Evolutionary conservation across 2,329 filamentous ascomycete species (phyloP).

Genomic region (Pseudomassariella vexata): DNA sequence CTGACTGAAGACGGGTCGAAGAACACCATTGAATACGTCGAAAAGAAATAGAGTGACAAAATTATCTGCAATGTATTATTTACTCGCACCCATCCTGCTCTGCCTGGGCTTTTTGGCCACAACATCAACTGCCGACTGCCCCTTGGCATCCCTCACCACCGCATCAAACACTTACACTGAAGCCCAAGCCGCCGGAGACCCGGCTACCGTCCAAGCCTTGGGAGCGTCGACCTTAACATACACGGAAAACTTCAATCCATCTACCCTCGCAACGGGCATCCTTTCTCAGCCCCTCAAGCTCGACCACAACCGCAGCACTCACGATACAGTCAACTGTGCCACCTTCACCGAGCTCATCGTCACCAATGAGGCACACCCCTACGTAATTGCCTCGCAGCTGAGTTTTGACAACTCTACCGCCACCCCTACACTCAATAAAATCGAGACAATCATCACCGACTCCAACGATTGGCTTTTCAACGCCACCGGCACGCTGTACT

Average conservation of each 20-base stretch:
- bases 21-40: no score
- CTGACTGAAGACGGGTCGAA: no score
- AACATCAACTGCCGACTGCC: no score
- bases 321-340: slow-evolving; percentile 30
- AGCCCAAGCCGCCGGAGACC: slow-evolving; percentile 14
- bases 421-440: slow-evolving; percentile 12
- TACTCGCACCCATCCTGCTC: no score
- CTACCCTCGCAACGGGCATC: slow-evolving; percentile 22
- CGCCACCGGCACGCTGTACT: slow-evolving; percentile 26
- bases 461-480: slow-evolving; percentile 33
- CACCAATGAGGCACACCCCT: slow-evolving; percentile 24
- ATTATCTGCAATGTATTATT: no score
- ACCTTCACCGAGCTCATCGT: slow-evolving; percentile 31
- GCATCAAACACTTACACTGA: no score
- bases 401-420: background rate
- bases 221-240: slow-evolving; percentile 15
- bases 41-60: no score
- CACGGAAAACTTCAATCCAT: slow-evolving; percentile 26
- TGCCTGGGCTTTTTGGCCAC: no score
- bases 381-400: slow-evolving; percentile 31
- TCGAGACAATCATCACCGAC: slow-evolving; percentile 27
- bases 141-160: no score
- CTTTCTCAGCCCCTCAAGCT: slow-evolving; percentile 24
- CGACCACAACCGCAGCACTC: slow-evolving; percentile 29
- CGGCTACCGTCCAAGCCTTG: slow-evolving; percentile 7